These are phyloP conservation scores for Pseudozyma hubeiensis DNA, from an alignment of 1,284 basidiomycete genomes.

Conservation along the genomic window DNA sequence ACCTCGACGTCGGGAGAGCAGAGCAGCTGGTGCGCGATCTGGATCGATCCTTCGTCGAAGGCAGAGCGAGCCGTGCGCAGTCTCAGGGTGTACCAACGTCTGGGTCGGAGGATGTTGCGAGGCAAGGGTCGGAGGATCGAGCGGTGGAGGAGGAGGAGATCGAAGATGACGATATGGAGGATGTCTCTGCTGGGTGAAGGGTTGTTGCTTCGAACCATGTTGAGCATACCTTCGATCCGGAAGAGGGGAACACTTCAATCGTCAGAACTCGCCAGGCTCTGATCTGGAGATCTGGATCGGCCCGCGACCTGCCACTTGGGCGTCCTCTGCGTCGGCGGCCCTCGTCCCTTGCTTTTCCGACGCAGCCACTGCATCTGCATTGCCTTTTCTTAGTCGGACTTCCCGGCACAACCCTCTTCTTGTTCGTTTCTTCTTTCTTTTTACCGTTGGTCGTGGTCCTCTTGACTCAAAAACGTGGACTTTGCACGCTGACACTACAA, in stretches of 20 bases:
- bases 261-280: too few relatives aligned
- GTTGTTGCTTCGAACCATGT: background rate
- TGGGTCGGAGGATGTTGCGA: too few relatives aligned
- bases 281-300: too few relatives aligned
- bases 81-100: background rate
- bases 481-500: background rate
- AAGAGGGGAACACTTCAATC: too few relatives aligned
- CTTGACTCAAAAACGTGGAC: too few relatives aligned
- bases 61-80: background rate
- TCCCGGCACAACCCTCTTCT: background rate
- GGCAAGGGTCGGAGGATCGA: too few relatives aligned
- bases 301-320: too few relatives aligned
- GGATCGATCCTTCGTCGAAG: conserved; percentile 11
- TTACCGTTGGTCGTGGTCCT: conserved; percentile 10
- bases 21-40: conserved; percentile 23
- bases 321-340: too few relatives aligned
- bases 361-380: too few relatives aligned
- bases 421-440: background rate
- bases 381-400: background rate
- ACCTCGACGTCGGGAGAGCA: conserved; percentile 10
- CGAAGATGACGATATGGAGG: conserved; percentile 38
- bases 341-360: too few relatives aligned
- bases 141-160: conserved; percentile 7
- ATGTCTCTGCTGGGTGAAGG: conserved; percentile 29
- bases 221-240: too few relatives aligned